phyloP scores from a whole-genome alignment of 75 land plant species.

The Picea sitchensis region DNA sequence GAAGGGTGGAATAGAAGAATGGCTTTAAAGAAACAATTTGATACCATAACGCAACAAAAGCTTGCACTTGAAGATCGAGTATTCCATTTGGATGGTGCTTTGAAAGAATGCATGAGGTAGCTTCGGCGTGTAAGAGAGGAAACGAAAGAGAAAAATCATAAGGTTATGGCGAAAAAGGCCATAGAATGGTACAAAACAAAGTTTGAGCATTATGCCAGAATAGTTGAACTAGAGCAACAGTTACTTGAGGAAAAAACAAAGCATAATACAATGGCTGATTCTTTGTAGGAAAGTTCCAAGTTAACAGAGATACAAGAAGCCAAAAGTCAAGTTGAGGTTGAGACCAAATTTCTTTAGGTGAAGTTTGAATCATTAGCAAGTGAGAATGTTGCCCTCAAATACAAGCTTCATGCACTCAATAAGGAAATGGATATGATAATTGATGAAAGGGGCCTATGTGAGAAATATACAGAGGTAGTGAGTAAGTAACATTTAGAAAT shows the following conservation, averaged over 20 bases:
- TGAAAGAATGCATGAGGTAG: constrained; percentile 87
- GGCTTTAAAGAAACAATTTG: constrained; percentile 60
- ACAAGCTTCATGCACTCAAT: constrained; percentile 31
- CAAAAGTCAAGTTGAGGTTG: constrained; percentile 61
- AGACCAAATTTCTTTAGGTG: constrained; percentile 31
- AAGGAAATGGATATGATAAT: constrained; percentile 54
- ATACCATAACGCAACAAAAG: constrained; percentile 52
- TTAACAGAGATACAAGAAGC: constrained; percentile 57
- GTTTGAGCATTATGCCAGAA: constrained; percentile 42
- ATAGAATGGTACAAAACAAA: constrained; percentile 54
- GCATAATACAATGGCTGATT: constrained; percentile 14
- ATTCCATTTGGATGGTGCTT: constrained; percentile 79
- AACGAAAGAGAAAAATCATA: constrained; percentile 53
- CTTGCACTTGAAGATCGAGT: constrained; percentile 48
- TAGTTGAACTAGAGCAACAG: constrained; percentile 40
- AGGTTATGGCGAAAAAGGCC: constrained; percentile 40
- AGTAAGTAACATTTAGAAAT: constrained; percentile 74
- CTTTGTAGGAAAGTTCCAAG: constrained; percentile 50
- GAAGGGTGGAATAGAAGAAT: constrained; percentile 68
- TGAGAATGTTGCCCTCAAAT: constrained; percentile 61
- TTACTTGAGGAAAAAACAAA: constrained; percentile 36
- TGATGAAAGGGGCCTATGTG: constrained; percentile 62
- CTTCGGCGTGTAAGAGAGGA: constrained; percentile 66
- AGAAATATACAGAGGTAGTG: constrained; percentile 57
- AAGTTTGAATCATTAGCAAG: constrained; percentile 54